Base-by-base conservation (phyloP, 352 stramenopile species). In the Globisporangium ultimum region DNA sequence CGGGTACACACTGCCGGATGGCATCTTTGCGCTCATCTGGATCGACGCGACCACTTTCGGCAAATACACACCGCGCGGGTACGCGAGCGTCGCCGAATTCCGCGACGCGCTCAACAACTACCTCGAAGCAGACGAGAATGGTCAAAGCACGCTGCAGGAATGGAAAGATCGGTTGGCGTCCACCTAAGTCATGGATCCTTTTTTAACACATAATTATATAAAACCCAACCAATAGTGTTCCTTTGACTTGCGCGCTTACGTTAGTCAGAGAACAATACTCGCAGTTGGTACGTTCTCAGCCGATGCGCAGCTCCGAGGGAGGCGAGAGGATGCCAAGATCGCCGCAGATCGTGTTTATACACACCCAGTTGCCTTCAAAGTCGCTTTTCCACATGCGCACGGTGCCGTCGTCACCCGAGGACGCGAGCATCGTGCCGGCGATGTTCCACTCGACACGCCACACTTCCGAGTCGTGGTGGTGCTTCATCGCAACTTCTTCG, bases 391-490 rank as follows among this genome's bases (percentile, higher is more conserved):
- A 99, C 68, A 99, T 84, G 50, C 93, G 81, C n/a, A 98, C 89
- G 14, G 91, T 95, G 51, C 95, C 95, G 54, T 96, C 88, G 70
- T 99, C 96, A 9, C 96, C 93, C 2, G 87, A 97, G 48, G 86
- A 97, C 32, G 93, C 93, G 49, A 99, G 68, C 63, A 98, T 97
- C 14, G 95, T 98, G 22, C 96, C 96, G 11, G 96, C 98, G 43
- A 99, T 87, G 64, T 98, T 98, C 94, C 94, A 99, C 71, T 98
- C 89, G 52, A 97, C 96, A 41, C 93, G 85, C 96, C 96, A 99
- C 22, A 98, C 89, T 62, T 98, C 84, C 66, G 77, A 92, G 70
- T 89, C 78, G 71, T 91, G 82, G 63, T 95, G 86, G 58, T 93
- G 80, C 60, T 92, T 91, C 15, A 84, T 67, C 18, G 82, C 82